Conservation (phyloP, 352 stramenopile species). For the Thalassiosira mediterranea region DNA sequence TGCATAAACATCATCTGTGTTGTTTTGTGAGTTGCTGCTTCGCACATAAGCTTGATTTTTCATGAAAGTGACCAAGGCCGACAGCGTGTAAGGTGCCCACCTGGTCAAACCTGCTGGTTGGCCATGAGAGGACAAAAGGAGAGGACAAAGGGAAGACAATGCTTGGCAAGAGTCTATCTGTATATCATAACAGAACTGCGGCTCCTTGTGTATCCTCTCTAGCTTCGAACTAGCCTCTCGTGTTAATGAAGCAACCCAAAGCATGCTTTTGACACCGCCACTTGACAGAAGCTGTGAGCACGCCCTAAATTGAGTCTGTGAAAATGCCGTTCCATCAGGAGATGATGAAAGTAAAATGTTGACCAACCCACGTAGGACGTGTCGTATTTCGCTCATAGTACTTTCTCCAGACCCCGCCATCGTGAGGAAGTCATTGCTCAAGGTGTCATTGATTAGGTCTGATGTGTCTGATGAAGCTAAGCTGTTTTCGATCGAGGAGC, state of each 20-base stretch:
- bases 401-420: slow-evolving; percentile 3
- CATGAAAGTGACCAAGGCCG: slow-evolving; percentile 54
- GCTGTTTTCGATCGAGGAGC: slow-evolving; percentile 15
- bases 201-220: slow-evolving; percentile 20
- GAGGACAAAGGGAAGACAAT: slow-evolving; percentile 58
- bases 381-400: slow-evolving; percentile 23
- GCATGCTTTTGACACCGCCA: slow-evolving; percentile 59
- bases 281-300: slow-evolving; percentile 36
- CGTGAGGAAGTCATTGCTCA: slow-evolving; percentile 16
- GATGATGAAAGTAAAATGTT: slow-evolving; percentile 30
- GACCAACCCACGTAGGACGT: slow-evolving; percentile 23
- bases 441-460: slow-evolving; percentile 23
- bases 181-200: slow-evolving; percentile 28
- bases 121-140: slow-evolving; percentile 57
- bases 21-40: slow-evolving; percentile 1
- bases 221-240: slow-evolving; percentile 18
- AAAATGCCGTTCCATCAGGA: slow-evolving; percentile 1
- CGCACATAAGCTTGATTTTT: slow-evolving; percentile 17
- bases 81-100: slow-evolving; percentile 56
- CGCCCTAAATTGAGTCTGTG: slow-evolving; percentile 8
- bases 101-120: slow-evolving; percentile 31
- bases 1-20: slow-evolving; percentile 38
- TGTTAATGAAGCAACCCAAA: slow-evolving; percentile 56
- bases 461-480: slow-evolving; percentile 9
- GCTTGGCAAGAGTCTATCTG: slow-evolving; percentile 59